A percentile compares a stretch with the other conserved stretches of the same genome.
Evolutionary conservation across 1,284 basidiomycete species (phyloP).

Genomic region (Heterobasidion annosum): DNA sequence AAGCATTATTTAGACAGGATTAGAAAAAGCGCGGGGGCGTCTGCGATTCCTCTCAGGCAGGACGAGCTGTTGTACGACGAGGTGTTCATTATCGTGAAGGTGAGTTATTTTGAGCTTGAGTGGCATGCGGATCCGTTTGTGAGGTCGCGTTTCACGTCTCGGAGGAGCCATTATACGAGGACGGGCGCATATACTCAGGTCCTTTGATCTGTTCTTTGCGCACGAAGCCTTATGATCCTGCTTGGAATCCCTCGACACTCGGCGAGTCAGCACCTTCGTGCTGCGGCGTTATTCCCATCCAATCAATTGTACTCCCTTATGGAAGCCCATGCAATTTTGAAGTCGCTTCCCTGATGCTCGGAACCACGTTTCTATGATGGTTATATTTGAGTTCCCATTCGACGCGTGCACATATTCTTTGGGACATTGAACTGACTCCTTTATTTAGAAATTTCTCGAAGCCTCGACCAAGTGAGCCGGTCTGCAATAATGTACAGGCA

Average conservation of each 20-base stretch:
- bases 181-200: no score
- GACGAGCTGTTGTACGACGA: conserved; percentile 73
- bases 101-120: conserved; percentile 17
- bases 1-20: conserved; percentile 68
- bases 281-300: no score
- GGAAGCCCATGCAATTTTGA: no score
- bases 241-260: background rate
- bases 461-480: conserved; percentile 30
- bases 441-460: conserved; percentile 34
- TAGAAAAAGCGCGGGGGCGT: conserved; percentile 27
- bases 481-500: background rate
- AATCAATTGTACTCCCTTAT: no score
- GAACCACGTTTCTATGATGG: no score
- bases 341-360: no score
- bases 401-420: no score
- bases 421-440: background rate
- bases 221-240: background rate
- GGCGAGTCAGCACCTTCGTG: no score
- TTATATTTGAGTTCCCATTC: no score
- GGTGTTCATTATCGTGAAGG: conserved; percentile 67
- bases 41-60: conserved; percentile 31
- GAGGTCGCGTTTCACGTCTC: background rate
- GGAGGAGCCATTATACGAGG: no score
- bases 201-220: no score
- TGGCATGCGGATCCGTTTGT: background rate